Base-by-base conservation (phyloP, 352 stramenopile genomes). In the Phytophthora pseudosyringae region DNA sequence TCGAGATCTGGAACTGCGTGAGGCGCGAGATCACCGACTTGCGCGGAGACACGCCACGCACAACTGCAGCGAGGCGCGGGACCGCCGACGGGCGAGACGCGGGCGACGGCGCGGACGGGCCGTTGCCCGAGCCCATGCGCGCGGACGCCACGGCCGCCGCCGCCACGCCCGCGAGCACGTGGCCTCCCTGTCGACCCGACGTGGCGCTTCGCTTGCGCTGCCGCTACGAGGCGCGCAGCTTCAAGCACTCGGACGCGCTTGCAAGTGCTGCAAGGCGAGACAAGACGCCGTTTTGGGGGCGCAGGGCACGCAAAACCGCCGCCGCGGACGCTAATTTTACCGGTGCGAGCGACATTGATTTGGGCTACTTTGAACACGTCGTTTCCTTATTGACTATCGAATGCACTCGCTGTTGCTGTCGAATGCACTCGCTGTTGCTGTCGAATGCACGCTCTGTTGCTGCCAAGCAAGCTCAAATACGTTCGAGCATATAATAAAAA, bases 21-120 rank as follows among this genome's bases (percentile, higher is more conserved):
- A 90, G 18, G 5, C 80, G 69, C 4, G 71, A 67, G 0, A 91
- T 70, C 43, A 91, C 81, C 16, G 82, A 88, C 39, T 71, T 75
- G 5, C 82, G 76, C 6, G 64, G 48, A 13, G 63, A 33, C 6
- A 71, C 50, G 8, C 67, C 67, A 8, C 67, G 67, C 2, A 67
- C 61, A 1, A 74, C 67, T 3, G 55, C 50, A 15, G 61, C 61
- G 0, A 74, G 50, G 35, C 61, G 50, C 1, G 67, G 60, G 9
- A 43, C 28, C 5, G 16, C 50, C 0, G 52, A 31, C 4, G 47
- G n/a, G 6, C 47, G 65, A 49, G 11, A 4, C 1, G 33, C 33
- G 4, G 64, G 46, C 5, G 55, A 15, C 13, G 16, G 44, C 9
- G 54, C 26, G 10, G 38, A 28, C 7, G 32, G 21, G 0, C 16